Evolutionary conservation across 352 stramenopile genomes (phyloP), one percentile per base, ranked within the genome.

Genomic region (Globisporangium lucens): DNA sequence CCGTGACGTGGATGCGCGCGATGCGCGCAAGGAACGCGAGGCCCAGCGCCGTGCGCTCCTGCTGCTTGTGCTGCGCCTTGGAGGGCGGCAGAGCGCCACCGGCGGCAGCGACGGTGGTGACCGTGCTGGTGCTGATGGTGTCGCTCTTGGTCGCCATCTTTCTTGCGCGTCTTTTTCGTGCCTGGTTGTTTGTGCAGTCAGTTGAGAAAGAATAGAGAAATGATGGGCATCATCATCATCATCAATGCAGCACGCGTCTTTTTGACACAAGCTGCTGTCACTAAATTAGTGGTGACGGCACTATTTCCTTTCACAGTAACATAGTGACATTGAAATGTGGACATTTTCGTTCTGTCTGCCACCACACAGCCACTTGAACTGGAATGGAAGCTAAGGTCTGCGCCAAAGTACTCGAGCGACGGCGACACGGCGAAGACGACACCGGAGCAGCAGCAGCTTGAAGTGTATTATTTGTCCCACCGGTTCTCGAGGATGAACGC

Each of bases 401-500:
- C 58, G 75, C 74, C 72, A 53, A 70, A 75, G 35, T 84, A 68
- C 6, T 79, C 47, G 24, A 85, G 64, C 6, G 68, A 63, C 4
- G 64, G 61, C 30, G 76, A 71, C 7, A 73, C 59, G 13, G 71
- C 72, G 64, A 75, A 78, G 13, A 79, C 67, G 2, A 82, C 68
- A 24, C 77, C 77, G 79, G 27, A 46, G 13, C 38, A 82, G 66
- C 15, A 79, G 30, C 12, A 85, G 38, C 30, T 76, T 82, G 2
- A 24, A 53, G 29, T 77, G 78, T 0, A 82, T 38, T 38, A 75
- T 65, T 24, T 68, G 66, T 24, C 24, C 24, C 55, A 63, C 17
- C 83, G 74, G 49, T 66, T 72, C 4, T 70, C 61, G 10, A 83
- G 57, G 30, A 86, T 55, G 36, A 86, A 83, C 0, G 67, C 64